Evolutionary conservation across 2,329 filamentous ascomycete species (phyloP), one percentile per base, ranked within the genome.

Genomic region (Hypoxylon sp.): DNA sequence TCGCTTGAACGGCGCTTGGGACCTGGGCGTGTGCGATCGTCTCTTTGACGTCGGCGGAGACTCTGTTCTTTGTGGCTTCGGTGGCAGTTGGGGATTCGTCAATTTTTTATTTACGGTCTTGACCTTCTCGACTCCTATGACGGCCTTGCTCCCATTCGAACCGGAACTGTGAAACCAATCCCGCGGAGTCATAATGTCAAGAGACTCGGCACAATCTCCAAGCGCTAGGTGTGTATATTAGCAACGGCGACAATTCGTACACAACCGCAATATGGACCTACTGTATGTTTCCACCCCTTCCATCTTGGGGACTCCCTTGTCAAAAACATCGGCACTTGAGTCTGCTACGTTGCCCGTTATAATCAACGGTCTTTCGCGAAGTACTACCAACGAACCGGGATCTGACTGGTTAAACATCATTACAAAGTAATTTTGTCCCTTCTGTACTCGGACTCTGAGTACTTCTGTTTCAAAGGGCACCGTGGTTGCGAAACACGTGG

Each of bases 81-180:
- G 4, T 28, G 44, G 22, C 5, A 16, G 44, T n/a, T 16, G 24
- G 28, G 44, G 44, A 5, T 7, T 24, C 16, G 6, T 24, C 24
- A 16, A 16, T 24, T 9, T n/a, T 14, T 40, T n/a, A 1, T 40
- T 20, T 16, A 24, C 7, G 7, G 38, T 18, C 9, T 38, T 7
- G 5, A 1, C 32, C n/a, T 53, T 53, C 36, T 42, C 28, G n/a
- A 67, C 58, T 1, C 59, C 64, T 11, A 64, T 49, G 14, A 67
- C 42, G 16, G 60, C 59, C 32, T 59, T 50, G 12, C 24, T 32
- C 16, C 64, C 64, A 5, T 1, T 30, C n/a, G 50, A 33, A 45
- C 54, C 62, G 8, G 33, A 48, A 18, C 42, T 54, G 1, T 55
- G 3, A 18, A 50, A 66, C 63, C 63, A 66, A 20, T 66, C 50